A percentile compares a stretch with the other conserved stretches of the same genome.
Evolutionary conservation across 768 basidiomycete species (phyloP).

Genomic region (Mycena galericulata): DNA sequence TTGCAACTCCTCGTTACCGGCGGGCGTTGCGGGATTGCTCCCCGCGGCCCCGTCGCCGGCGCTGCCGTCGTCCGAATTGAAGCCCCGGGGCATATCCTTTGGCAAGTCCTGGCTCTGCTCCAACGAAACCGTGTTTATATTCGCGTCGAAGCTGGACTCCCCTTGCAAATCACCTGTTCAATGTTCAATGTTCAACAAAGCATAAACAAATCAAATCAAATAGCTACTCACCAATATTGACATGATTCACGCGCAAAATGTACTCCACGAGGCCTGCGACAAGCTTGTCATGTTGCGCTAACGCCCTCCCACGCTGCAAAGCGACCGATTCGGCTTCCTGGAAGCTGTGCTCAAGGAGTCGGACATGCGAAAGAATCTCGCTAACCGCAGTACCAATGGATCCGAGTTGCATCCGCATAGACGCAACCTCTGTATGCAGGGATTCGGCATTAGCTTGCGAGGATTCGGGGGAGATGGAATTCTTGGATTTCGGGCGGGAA

Average conservation of each 20-base stretch:
- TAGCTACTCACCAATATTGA: slow-evolving; percentile 49
- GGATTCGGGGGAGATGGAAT: slow-evolving; percentile 30
- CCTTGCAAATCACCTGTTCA: no score
- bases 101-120: no score
- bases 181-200: no score
- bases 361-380: slow-evolving; percentile 64
- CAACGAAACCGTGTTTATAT: no score
- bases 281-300: slow-evolving; percentile 86
- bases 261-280: slow-evolving; percentile 87
- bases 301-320: slow-evolving; percentile 78
- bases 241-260: slow-evolving; percentile 82
- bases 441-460: slow-evolving; percentile 44
- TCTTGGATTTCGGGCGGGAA: slow-evolving; percentile 38
- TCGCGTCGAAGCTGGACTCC: no score
- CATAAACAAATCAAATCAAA: slow-evolving; percentile 29
- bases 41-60: slow-evolving; percentile 33
- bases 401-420: slow-evolving; percentile 54
- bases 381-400: slow-evolving; percentile 60
- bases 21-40: slow-evolving; percentile 26
- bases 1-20: neutral
- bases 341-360: slow-evolving; percentile 71
- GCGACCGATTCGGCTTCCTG: slow-evolving; percentile 79
- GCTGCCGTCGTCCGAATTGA: slow-evolving; percentile 22
- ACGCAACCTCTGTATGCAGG: slow-evolving; percentile 48
- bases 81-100: slow-evolving; percentile 37